Evolutionary conservation across 495 filamentous ascomycete species (phyloP), one percentile per base, ranked within the genome.

Genomic region (Tuber microsphaerosporum): DNA sequence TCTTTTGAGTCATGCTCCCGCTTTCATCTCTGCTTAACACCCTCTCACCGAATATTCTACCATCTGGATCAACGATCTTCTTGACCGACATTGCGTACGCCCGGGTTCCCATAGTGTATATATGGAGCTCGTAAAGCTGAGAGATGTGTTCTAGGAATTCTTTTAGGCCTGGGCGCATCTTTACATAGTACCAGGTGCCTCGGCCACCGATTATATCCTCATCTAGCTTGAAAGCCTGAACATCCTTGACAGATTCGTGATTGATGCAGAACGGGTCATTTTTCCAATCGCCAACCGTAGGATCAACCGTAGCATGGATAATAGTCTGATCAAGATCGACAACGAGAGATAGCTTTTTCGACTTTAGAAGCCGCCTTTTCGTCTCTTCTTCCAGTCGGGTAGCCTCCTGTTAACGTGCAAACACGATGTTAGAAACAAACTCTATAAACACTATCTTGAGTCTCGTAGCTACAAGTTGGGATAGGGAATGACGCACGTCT

Each of bases 251-350:
- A 2, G 93, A 92, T 69, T 93, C 90, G 83, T 97, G 88, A 81
- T 99, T 99, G 44, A 95, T 93, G 75, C 96, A 97, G 9, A 88
- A 87, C 70, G 90, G 89, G 84, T 99, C 93, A 72, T 88, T 86
- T 85, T 95, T 92, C 95, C 95, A 99, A 83, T 99, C 93, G 73
- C 90, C 94, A 56, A 99, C 90, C 1, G 95, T 99, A 31, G 94
- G 94, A 75, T 99, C 95, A 80, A 97, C 94, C 70, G 94, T 97
- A 22, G 95, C 95, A 84, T 99, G 95, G 76, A 99, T 98, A 81
- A 99, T 95, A 34, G 95, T 99, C 84, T 97, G 94, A 83, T 99
- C 95, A 41, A 99, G 85, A 86, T 99, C 95, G 77, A 99, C 95
- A 39, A 99, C 95, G 31, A 99, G 86, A 22, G 93, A 97, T 17